Percentiles rank a stretch among this genome's conserved stretches.
Evolutionary conservation across 352 stramenopile genomes (phyloP).

Genomic region (Globisporangium radiosum): DNA sequence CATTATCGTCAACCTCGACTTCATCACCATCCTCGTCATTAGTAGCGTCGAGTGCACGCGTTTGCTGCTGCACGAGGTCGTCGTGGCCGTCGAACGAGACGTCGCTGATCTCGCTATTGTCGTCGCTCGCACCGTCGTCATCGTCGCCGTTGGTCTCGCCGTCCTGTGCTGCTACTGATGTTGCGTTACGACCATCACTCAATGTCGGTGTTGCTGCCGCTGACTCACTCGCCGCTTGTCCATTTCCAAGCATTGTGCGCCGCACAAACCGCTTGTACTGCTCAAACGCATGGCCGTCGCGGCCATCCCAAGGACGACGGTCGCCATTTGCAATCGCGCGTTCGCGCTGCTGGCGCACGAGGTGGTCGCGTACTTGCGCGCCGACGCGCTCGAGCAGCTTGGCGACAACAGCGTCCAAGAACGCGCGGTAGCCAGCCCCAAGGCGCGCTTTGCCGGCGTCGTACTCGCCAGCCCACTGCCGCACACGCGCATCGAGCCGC

Average conservation of each 20-base stretch:
- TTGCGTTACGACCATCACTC: too few species aligned
- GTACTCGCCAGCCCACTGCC: slow-evolving; percentile 33
- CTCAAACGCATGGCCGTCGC: slow-evolving; percentile 50
- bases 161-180: neutral
- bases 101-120: slow-evolving; percentile 78
- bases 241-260: slow-evolving; percentile 29
- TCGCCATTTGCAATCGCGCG: slow-evolving; percentile 49
- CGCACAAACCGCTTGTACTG: slow-evolving; percentile 44
- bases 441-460: slow-evolving; percentile 34
- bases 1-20: slow-evolving; percentile 23
- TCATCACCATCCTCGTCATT: slow-evolving; percentile 7
- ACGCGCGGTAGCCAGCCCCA: slow-evolving; percentile 41
- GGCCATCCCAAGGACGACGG: slow-evolving; percentile 62
- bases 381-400: slow-evolving; percentile 48
- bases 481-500: slow-evolving; percentile 31
- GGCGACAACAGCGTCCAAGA: slow-evolving; percentile 52
- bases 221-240: slow-evolving; percentile 17
- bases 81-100: slow-evolving; percentile 62
- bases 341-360: slow-evolving; percentile 57
- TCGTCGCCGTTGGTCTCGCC: slow-evolving; percentile 7
- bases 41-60: too few species aligned
- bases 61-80: slow-evolving; percentile 33
- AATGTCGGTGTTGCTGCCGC: too few species aligned
- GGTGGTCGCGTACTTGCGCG: slow-evolving; percentile 35
- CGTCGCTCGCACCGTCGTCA: slow-evolving; percentile 20